phyloP scores from a whole-genome alignment of 2,329 filamentous ascomycete species.

The Aspergillus versicolor region DNA sequence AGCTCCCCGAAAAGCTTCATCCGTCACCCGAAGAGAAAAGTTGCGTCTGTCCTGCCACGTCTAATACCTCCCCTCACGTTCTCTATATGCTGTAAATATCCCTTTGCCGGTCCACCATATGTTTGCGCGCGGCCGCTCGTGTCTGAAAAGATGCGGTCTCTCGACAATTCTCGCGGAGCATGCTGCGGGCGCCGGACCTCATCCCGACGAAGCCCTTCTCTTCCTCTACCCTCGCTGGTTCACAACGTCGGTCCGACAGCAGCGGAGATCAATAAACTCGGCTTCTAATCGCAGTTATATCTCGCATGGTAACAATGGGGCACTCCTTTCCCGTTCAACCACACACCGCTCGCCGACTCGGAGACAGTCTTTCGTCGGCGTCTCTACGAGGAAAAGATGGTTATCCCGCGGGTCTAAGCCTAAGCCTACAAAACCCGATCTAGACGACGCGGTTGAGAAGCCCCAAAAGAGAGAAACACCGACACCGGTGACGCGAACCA shows the following conservation, averaged over 20 bases:
- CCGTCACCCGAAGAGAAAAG: background rate
- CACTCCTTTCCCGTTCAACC: background rate
- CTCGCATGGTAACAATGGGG: background rate
- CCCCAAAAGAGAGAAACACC: background rate
- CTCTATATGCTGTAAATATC: slow-evolving; percentile 5
- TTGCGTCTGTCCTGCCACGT: background rate
- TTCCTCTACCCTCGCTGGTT: slow-evolving; percentile 48
- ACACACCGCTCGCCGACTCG: background rate
- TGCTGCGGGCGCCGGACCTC: slow-evolving; percentile 23
- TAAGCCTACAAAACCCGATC: background rate
- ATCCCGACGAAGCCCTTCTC: slow-evolving; percentile 44
- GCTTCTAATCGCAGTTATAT: slow-evolving; percentile 3
- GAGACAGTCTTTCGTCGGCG: slow-evolving; percentile 13
- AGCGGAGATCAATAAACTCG: slow-evolving; percentile 13
- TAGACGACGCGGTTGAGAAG: background rate
- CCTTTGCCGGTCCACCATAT: slow-evolving; percentile 30
- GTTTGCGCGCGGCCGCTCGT: slow-evolving; percentile 44
- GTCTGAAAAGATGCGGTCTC: slow-evolving; percentile 41
- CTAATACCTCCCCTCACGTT: background rate
- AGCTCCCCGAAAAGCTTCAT: slow-evolving; percentile 6
- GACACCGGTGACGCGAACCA: background rate
- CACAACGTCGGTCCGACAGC: slow-evolving; percentile 25
- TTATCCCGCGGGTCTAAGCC: slow-evolving; percentile 17
- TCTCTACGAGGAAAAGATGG: slow-evolving; percentile 23
- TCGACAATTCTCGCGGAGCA: slow-evolving; percentile 34